These are phyloP conservation scores for Phytophthora pini DNA, from an alignment of 352 stramenopile species.

Conservation along the genomic window DNA sequence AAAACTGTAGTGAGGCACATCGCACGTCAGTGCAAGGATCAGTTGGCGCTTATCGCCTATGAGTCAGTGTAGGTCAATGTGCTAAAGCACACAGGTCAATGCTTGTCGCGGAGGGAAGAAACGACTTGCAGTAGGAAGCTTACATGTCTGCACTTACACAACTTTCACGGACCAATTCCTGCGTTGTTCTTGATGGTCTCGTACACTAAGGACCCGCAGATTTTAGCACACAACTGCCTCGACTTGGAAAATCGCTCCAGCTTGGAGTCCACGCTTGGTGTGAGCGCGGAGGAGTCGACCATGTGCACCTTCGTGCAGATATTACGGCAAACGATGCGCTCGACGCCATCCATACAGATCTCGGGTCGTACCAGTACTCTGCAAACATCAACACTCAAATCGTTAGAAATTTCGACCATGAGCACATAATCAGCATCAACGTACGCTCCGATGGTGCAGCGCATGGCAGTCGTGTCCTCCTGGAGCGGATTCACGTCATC, in stretches of 20 bases:
- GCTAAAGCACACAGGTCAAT: not conserved
- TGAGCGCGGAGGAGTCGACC: slow-evolving; percentile 14
- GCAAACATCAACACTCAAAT: not conserved
- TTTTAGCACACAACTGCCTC: slow-evolving; percentile 26
- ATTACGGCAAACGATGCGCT: slow-evolving; percentile 60
- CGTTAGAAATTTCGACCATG: slow-evolving; percentile 2
- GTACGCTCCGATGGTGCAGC: slow-evolving; percentile 40
- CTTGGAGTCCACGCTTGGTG: slow-evolving; percentile 20
- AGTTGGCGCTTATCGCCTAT: not conserved
- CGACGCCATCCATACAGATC: slow-evolving; percentile 50
- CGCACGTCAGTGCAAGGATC: slow-evolving; percentile 2
- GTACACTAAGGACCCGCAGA: slow-evolving; percentile 63
- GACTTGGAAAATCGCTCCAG: slow-evolving; percentile 43
- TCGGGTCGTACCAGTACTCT: slow-evolving; percentile 50
- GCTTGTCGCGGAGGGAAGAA: slow-evolving; percentile 5
- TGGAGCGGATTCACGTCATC: slow-evolving; percentile 36
- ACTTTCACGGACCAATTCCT: too few species aligned
- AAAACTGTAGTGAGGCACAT: slow-evolving; percentile 2
- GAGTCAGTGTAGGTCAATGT: not conserved
- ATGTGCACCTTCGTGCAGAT: slow-evolving; percentile 68
- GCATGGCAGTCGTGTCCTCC: slow-evolving; percentile 18
- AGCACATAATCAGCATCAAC: slow-evolving; percentile 33
- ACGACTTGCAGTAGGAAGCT: not conserved
- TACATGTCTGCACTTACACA: slow-evolving; percentile 1
- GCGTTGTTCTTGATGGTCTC: slow-evolving; percentile 48